phyloP scores from a whole-genome alignment of 805 yeast species.

The Cyberlindnera lachancei region DNA sequence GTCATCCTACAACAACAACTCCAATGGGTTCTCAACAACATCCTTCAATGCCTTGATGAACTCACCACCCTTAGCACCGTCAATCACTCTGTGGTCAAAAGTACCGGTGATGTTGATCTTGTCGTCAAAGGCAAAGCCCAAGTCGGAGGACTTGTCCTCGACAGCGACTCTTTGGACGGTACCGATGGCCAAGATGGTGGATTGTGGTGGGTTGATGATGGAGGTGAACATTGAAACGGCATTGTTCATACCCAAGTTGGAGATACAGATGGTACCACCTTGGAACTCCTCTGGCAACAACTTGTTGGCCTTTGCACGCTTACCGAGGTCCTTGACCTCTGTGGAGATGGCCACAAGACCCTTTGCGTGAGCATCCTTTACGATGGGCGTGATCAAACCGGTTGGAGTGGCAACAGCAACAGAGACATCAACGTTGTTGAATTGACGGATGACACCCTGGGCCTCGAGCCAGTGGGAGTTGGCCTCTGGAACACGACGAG shows the following conservation, averaged over 20 bases:
- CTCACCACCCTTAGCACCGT: slow-evolving; percentile 98
- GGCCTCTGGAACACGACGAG: slow-evolving; percentile 84
- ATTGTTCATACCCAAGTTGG: slow-evolving; percentile 97
- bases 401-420: slow-evolving; percentile 99
- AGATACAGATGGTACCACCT: slow-evolving; percentile 98
- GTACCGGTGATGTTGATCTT: slow-evolving; percentile 91
- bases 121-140: slow-evolving; percentile 89
- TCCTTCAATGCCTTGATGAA: slow-evolving; percentile 89
- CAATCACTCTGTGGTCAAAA: slow-evolving; percentile 95
- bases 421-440: slow-evolving; percentile 86
- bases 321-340: slow-evolving; percentile 86
- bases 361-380: slow-evolving; percentile 77
- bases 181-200: slow-evolving; percentile 90
- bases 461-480: slow-evolving; percentile 90
- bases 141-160: slow-evolving; percentile 84
- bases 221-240: slow-evolving; percentile 93
- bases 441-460: slow-evolving; percentile 89
- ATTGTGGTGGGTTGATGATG: slow-evolving; percentile 96
- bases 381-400: slow-evolving; percentile 95
- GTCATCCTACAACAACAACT: slow-evolving; percentile 63
- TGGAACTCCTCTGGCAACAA: slow-evolving; percentile 94
- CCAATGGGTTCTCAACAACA: slow-evolving; percentile 92
- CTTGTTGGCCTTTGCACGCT: slow-evolving; percentile 92
- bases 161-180: slow-evolving; percentile 89
- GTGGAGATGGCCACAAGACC: slow-evolving; percentile 78